Evolutionary conservation across 2,329 filamentous ascomycete species (phyloP), one percentile per base, ranked within the genome.

Genomic region (Fusarium sp.): DNA sequence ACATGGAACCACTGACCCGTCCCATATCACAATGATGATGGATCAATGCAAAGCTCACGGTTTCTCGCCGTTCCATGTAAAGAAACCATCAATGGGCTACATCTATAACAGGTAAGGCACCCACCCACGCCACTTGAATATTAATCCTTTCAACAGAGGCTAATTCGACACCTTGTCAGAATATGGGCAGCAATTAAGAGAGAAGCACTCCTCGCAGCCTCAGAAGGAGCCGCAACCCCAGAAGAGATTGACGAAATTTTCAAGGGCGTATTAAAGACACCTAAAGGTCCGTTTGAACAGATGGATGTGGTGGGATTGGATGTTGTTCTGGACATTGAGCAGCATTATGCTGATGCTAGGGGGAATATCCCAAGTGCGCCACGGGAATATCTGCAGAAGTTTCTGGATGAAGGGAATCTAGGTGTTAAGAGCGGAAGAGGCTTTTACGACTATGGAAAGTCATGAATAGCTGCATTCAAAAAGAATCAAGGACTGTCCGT

Each of bases 131-230:
- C n/a, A n/a, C n/a, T n/a, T n/a, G n/a, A n/a, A n/a, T n/a, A n/a
- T n/a, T n/a, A n/a, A n/a, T n/a, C n/a, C n/a, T n/a, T n/a, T n/a
- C n/a, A n/a, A n/a, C n/a, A 23, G 4, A 0, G 12, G 6, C 36
- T 62, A 20, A 62, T 17, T 14, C n/a, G 9, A 26, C 14, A 1
- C 4, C 9, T 9, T n/a, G 2, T 20, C 19, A 77, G 75, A 10
- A 77, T 76, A 23, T 77, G 75, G 75, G 75, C 75, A 12, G 75
- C 75, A 2, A 77, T 77, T 23, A 77, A 77, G 20, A 55, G 75
- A 46, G 75, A 77, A 32, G 75, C 75, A 3, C 71, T 77, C 1
- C 67, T 76, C 6, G 65, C 75, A 1, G 75, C 75, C 7, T 69
- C 75, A 10, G 75, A 77, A 45, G 74, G 75, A 6, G 71, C 60